Evolutionary conservation across 2,329 filamentous ascomycete species (phyloP).

Genomic region (Aspergillus versicolor): DNA sequence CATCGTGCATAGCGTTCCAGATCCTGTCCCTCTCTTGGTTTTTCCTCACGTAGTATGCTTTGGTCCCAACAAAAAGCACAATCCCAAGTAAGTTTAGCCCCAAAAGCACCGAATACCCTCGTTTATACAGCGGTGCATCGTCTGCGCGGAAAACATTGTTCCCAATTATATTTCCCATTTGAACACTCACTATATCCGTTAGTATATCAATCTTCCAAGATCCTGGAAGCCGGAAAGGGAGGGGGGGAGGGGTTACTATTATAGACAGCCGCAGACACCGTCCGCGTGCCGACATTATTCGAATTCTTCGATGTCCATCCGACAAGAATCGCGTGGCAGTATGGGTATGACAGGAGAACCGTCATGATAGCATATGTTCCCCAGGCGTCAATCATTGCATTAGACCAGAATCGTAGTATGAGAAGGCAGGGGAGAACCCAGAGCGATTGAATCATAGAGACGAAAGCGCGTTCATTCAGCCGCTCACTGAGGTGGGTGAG

Average conservation of each 20-base stretch:
- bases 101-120: constrained; percentile 54
- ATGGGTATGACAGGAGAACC: constrained; percentile 54
- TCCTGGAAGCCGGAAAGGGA: too few relatives aligned
- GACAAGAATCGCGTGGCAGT: constrained; percentile 60
- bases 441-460: constrained; percentile 52
- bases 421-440: constrained; percentile 63
- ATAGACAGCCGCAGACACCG: constrained; percentile 62
- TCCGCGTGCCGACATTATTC: constrained; percentile 60
- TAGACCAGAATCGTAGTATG: constrained; percentile 48
- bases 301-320: constrained; percentile 63
- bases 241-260: constrained; percentile 39
- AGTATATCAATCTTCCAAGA: background rate
- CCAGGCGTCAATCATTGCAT: constrained; percentile 47
- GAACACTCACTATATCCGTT: constrained; percentile 29
- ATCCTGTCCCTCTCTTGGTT: constrained; percentile 29
- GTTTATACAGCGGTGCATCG: constrained; percentile 54
- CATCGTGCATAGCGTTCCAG: constrained; percentile 32
- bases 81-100: constrained; percentile 50
- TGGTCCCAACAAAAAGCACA: constrained; percentile 43
- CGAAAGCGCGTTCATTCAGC: constrained; percentile 48
- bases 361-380: constrained; percentile 53
- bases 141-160: constrained; percentile 53
- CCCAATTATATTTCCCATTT: constrained; percentile 29
- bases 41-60: constrained; percentile 32
- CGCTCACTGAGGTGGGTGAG: constrained; percentile 49